Conservation (phyloP, 2,329 filamentous ascomycete genomes). For the Scytalidium lignicola region DNA sequence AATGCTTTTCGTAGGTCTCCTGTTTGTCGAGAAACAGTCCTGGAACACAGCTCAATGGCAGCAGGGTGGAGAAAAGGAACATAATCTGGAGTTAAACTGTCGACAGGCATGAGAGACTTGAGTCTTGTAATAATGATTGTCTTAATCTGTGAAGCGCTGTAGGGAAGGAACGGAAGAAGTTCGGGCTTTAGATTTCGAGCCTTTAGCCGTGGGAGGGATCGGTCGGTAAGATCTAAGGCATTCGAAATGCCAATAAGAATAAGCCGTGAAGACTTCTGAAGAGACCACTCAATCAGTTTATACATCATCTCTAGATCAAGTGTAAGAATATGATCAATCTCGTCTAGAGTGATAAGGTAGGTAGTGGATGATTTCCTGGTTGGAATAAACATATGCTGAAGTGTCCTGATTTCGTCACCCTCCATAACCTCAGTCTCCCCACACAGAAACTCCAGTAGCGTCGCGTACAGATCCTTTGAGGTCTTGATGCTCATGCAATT, state of each 20-base stretch:
- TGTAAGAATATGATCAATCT: conserved; percentile 90
- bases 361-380: conserved; percentile 51
- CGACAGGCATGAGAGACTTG: conserved; percentile 61
- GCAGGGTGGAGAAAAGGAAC: conserved; percentile 90
- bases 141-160: conserved; percentile 82
- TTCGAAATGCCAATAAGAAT: conserved; percentile 92
- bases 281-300: conserved; percentile 92
- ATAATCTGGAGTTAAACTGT: conserved; percentile 48
- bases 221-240: conserved; percentile 89
- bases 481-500: conserved; percentile 98
- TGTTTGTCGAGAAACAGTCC: conserved; percentile 90
- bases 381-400: conserved; percentile 68
- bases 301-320: conserved; percentile 87
- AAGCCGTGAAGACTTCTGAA: conserved; percentile 73
- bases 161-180: conserved; percentile 87
- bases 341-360: conserved; percentile 85
- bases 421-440: conserved; percentile 55
- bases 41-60: conserved; percentile 87
- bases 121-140: conserved; percentile 81
- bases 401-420: conserved; percentile 58
- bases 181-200: conserved; percentile 86
- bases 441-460: conserved; percentile 66
- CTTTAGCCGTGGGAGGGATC: conserved; percentile 89
- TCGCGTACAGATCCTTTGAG: conserved; percentile 78
- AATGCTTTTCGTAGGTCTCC: conserved; percentile 94